Percentiles rank a stretch among this genome's conserved stretches.
Conservation (phyloP, 2,329 filamentous ascomycete genomes). For the Alternaria conjuncta region DNA sequence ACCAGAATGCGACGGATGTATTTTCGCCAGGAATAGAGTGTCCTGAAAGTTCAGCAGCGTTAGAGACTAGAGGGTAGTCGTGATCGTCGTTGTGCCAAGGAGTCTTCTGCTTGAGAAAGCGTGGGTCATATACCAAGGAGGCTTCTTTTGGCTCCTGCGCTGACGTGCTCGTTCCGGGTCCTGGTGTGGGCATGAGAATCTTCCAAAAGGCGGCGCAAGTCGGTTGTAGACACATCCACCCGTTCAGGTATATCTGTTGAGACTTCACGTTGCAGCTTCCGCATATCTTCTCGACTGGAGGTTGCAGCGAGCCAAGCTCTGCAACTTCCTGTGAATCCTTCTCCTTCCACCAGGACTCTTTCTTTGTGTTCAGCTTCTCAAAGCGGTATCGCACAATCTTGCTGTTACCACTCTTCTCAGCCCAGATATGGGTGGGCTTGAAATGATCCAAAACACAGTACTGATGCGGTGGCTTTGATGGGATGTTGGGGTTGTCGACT, state of each 20-base stretch:
- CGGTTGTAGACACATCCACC: slow-evolving; percentile 66
- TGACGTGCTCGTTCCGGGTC: slow-evolving; percentile 23
- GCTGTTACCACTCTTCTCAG: slow-evolving; percentile 59
- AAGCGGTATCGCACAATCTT: slow-evolving; percentile 67
- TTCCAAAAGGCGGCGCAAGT: slow-evolving; percentile 64
- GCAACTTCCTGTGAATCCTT: slow-evolving; percentile 37
- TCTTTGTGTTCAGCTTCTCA: slow-evolving; percentile 64
- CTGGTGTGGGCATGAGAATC: slow-evolving; percentile 25
- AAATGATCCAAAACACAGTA: slow-evolving; percentile 75
- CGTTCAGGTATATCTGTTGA: slow-evolving; percentile 51
- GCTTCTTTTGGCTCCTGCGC: slow-evolving; percentile 37
- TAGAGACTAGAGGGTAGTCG: slow-evolving; percentile 45
- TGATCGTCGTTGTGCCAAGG: slow-evolving; percentile 49
- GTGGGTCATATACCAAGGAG: slow-evolving; percentile 59
- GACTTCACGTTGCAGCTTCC: slow-evolving; percentile 38
- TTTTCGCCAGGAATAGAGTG: slow-evolving; percentile 53
- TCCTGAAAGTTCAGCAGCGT: slow-evolving; percentile 33
- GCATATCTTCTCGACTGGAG: slow-evolving; percentile 48
- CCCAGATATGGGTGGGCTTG: slow-evolving; percentile 72
- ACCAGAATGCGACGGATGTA: slow-evolving; percentile 61
- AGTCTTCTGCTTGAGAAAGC: slow-evolving; percentile 64
- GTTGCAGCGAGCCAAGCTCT: slow-evolving; percentile 36
- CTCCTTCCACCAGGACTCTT: slow-evolving; percentile 66
- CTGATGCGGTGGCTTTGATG: slow-evolving; percentile 60
- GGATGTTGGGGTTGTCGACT: slow-evolving; percentile 56